phyloP scores from a whole-genome alignment of 2,329 filamentous ascomycete genomes.

The Xylaria sp. region DNA sequence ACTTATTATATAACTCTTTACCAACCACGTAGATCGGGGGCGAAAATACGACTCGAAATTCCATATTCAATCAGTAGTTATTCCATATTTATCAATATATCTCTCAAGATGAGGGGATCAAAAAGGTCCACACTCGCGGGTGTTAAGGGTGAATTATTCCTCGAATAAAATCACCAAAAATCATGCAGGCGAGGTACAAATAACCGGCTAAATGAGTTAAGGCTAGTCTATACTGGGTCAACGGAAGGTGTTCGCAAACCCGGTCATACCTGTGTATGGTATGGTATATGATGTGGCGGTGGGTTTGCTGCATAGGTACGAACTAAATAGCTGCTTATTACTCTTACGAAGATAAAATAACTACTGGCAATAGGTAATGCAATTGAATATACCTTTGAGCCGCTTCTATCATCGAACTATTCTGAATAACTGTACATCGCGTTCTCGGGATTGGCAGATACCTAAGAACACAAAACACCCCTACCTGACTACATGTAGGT shows the following conservation, averaged over 20 bases:
- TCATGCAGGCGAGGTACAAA: not conserved
- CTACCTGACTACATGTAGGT: no score
- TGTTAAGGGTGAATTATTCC: not conserved
- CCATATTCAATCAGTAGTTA: not conserved
- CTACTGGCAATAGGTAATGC: not conserved
- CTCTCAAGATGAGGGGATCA: not conserved
- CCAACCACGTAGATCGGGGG: no score
- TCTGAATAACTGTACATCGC: no score
- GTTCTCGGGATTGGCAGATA: no score
- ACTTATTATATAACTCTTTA: conserved; percentile 1
- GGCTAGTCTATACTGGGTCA: not conserved
- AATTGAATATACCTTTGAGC: no score
- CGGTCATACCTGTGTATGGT: not conserved
- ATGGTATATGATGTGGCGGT: not conserved
- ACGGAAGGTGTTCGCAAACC: not conserved
- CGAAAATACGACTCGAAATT: not conserved
- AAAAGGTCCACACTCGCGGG: not conserved
- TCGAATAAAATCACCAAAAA: not conserved
- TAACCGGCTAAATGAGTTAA: not conserved
- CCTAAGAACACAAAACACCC: no score
- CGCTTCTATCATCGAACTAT: no score
- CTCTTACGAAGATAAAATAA: not conserved
- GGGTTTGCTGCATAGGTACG: not conserved
- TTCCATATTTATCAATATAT: not conserved
- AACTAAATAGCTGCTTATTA: not conserved